These are phyloP conservation scores for Ogataea hybrid DNA, from an alignment of 1,139 yeast species.

Conservation along the genomic window DNA sequence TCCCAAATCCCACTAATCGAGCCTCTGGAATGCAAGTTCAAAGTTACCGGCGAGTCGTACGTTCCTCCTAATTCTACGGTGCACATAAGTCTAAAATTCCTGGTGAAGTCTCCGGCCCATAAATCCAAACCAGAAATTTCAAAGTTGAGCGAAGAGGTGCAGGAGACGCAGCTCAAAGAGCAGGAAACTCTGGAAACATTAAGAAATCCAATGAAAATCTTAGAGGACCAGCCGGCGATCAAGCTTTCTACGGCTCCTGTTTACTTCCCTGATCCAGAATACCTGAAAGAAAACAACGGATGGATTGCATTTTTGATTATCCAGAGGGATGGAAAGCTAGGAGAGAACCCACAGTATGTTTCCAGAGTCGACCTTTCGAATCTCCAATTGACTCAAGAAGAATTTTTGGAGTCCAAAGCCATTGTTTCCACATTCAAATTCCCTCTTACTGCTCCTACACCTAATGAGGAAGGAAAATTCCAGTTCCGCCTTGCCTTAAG, in stretches of 20 bases:
- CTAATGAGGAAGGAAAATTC: slow-evolving; percentile 57
- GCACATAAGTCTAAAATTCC: slow-evolving; percentile 71
- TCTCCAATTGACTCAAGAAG: slow-evolving; percentile 49
- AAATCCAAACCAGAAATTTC: slow-evolving; percentile 53
- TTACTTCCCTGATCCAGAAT: slow-evolving; percentile 57
- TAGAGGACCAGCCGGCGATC: slow-evolving; percentile 61
- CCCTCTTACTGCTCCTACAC: slow-evolving; percentile 70
- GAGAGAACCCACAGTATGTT: slow-evolving; percentile 63
- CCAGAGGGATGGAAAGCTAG: slow-evolving; percentile 76
- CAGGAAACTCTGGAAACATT: slow-evolving; percentile 62
- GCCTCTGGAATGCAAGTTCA: slow-evolving; percentile 68
- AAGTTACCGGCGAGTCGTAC: slow-evolving; percentile 82
- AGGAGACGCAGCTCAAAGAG: slow-evolving; percentile 39
- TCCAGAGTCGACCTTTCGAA: slow-evolving; percentile 56
- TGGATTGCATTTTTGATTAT: slow-evolving; percentile 71
- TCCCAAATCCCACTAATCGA: slow-evolving; percentile 66
- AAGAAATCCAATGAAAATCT: slow-evolving; percentile 68
- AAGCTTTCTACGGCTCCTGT: slow-evolving; percentile 65
- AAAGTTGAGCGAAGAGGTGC: slow-evolving; percentile 36
- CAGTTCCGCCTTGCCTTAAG: slow-evolving; percentile 65
- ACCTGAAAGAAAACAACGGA: slow-evolving; percentile 33
- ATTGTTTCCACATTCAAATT: slow-evolving; percentile 70
- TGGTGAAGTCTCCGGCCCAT: slow-evolving; percentile 68
- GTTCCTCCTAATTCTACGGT: slow-evolving; percentile 77
- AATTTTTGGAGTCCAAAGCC: slow-evolving; percentile 48